Base-by-base conservation (phyloP, 2,329 filamentous ascomycete species). In the Boeremia exigua region DNA sequence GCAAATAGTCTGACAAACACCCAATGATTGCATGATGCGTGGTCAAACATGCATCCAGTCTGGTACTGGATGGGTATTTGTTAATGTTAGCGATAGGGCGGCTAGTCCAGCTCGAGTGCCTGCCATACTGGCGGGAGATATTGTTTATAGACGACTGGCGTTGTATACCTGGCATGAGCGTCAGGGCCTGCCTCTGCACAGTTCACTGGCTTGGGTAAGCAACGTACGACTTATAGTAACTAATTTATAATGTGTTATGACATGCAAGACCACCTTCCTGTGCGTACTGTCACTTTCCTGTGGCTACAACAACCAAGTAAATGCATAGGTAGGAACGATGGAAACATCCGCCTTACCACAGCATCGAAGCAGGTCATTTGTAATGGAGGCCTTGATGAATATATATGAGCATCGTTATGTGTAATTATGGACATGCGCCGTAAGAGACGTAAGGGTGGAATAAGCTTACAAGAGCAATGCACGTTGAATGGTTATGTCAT, bases 401-500 rank as follows among this genome's bases (percentile, higher is more conserved):
- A 23, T 5, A 5, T 23, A 2, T 23, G 3, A 23, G 19, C 19
- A 23, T 23, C 19, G 5, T 5, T 23, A 5, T 23, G 19, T 23
- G 19, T 23, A 5, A 23, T 23, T 3, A 5, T 23, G 5, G 19
- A 23, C 19, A 23, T 5, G 19, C 19, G 19, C 19, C 5, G 19
- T 23, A 23, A 23, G 19, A 23, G 2, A 23, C 19, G 19, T 23
- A 23, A 23, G 19, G 19, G 19, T 23, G 19, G 19, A 23, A 23
- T 23, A 23, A 23, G 19, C 5, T 2, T 23, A 23, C 19, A 23
- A 23, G 19, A 23, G 19, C 19, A 23, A 5, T 23, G 19, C 19
- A 23, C 19, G 8, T 39, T 25, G 5, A 23, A 17, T 46, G 58
- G 54, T 66, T 66, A 63, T 60, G 61, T 66, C 61, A 66, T 62